phyloP scores from a whole-genome alignment of 2,329 filamentous ascomycete genomes.

The Colletotrichum incanum region DNA sequence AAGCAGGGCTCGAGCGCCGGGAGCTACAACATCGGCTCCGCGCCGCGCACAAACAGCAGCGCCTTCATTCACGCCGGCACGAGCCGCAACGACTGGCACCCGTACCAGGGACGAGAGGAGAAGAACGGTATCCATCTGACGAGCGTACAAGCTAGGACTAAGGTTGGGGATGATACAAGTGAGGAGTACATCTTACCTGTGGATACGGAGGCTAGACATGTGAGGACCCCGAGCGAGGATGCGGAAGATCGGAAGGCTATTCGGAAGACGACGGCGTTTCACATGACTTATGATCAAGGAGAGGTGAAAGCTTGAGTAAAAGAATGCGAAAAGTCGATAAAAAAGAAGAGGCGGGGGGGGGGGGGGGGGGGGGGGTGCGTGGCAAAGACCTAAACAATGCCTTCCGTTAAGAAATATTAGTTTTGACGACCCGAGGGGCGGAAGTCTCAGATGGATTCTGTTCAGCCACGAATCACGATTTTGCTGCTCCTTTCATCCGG shows the following conservation, averaged over 20 bases:
- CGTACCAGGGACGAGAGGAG: constrained; percentile 51
- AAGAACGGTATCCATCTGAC: constrained; percentile 49
- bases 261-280: constrained; percentile 55
- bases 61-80: constrained; percentile 44
- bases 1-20: constrained; percentile 31
- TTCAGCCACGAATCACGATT: rapidly evolving
- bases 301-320: background rate
- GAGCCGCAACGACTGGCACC: constrained; percentile 51
- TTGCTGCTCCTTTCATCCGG: background rate
- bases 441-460: rapidly evolving
- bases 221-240: constrained; percentile 25
- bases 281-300: constrained; percentile 52
- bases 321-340: background rate
- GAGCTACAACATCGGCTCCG: constrained; percentile 35
- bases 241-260: constrained; percentile 48
- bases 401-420: no score
- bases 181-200: constrained; percentile 55
- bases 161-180: constrained; percentile 49
- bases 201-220: constrained; percentile 37
- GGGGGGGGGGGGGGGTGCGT: no score
- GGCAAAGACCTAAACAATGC: background rate
- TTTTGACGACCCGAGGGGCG: no score
- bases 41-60: constrained; percentile 26
- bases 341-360: no score
- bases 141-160: constrained; percentile 44